Evolutionary conservation across 2,329 filamentous ascomycete genomes (phyloP).

Genomic region (Pseudogymnoascus sp.): DNA sequence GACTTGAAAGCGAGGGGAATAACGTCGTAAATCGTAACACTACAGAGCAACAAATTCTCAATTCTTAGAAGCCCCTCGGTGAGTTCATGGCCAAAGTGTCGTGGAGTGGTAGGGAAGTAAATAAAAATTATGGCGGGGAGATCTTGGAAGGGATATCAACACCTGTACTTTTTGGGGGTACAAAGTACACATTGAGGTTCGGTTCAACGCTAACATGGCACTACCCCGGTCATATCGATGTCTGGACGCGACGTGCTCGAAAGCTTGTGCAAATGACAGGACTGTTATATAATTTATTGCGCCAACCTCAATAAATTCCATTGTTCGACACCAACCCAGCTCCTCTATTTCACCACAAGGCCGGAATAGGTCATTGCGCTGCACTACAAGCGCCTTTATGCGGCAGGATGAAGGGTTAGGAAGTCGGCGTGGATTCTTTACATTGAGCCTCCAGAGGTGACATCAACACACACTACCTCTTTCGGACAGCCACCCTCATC

Average conservation of each 20-base stretch:
- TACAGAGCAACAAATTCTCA: not conserved
- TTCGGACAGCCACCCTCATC: constrained; percentile 22
- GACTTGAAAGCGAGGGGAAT: not conserved
- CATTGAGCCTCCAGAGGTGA: not conserved
- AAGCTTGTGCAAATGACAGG: constrained; percentile 12
- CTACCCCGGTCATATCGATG: not conserved
- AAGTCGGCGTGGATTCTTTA: constrained; percentile 5
- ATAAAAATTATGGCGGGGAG: constrained; percentile 10
- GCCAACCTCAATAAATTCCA: not conserved
- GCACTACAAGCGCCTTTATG: not conserved
- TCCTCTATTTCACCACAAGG: not conserved
- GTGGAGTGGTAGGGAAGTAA: not conserved
- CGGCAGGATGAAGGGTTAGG: constrained; percentile 7
- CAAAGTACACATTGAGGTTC: constrained; percentile 6
- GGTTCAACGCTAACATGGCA: constrained; percentile 7
- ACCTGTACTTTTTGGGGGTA: constrained; percentile 11
- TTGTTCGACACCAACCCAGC: not conserved
- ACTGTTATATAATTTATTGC: constrained; percentile 8
- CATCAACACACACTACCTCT: not conserved
- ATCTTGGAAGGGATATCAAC: constrained; percentile 11
- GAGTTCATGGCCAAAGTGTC: constrained; percentile 2
- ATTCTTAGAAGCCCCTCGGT: not conserved
- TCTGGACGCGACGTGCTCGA: constrained; percentile 1
- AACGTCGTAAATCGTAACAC: constrained; percentile 6
- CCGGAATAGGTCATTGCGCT: not conserved